A percentile compares a stretch with the other conserved stretches of the same genome.
These are phyloP conservation scores for Orbilia brochopaga DNA, from an alignment of 2,329 filamentous ascomycete species.

Conservation along the genomic window DNA sequence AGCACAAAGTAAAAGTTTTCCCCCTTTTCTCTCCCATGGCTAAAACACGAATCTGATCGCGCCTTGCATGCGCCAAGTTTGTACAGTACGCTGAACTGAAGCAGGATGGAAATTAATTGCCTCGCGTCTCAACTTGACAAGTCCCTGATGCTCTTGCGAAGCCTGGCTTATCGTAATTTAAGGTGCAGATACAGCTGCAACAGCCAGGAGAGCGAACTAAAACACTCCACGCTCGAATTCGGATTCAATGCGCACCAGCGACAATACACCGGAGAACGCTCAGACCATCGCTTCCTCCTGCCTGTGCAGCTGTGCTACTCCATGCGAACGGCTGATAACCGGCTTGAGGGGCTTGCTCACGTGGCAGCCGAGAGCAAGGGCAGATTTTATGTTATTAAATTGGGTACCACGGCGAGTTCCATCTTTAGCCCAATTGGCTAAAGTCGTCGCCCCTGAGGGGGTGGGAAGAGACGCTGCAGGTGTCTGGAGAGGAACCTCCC, in stretches of 20 bases:
- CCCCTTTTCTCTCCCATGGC: too few species aligned
- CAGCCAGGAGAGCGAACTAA: not conserved
- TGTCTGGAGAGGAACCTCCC: too few species aligned
- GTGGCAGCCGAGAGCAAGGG: slow-evolving; percentile 32
- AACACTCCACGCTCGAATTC: not conserved
- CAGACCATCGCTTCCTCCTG: not conserved
- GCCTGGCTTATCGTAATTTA: too few species aligned
- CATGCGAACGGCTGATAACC: slow-evolving; percentile 11
- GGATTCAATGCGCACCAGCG: not conserved
- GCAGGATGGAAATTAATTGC: too few species aligned
- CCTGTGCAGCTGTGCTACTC: too few species aligned
- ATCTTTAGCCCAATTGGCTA: not conserved
- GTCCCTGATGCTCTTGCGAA: too few species aligned
- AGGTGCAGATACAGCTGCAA: slow-evolving; percentile 1
- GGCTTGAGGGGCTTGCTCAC: slow-evolving; percentile 13
- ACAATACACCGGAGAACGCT: not conserved
- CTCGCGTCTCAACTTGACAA: too few species aligned
- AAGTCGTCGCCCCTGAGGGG: not conserved
- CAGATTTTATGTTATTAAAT: slow-evolving; percentile 1
- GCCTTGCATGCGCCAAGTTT: too few species aligned
- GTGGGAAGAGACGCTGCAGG: not conserved
- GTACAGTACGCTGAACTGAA: too few species aligned
- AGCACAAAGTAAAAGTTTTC: too few species aligned
- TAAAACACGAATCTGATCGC: too few species aligned
- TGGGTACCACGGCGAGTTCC: slow-evolving; percentile 6